Base-by-base conservation (phyloP, 2,329 filamentous ascomycete species). In the Aspergillus latus region DNA sequence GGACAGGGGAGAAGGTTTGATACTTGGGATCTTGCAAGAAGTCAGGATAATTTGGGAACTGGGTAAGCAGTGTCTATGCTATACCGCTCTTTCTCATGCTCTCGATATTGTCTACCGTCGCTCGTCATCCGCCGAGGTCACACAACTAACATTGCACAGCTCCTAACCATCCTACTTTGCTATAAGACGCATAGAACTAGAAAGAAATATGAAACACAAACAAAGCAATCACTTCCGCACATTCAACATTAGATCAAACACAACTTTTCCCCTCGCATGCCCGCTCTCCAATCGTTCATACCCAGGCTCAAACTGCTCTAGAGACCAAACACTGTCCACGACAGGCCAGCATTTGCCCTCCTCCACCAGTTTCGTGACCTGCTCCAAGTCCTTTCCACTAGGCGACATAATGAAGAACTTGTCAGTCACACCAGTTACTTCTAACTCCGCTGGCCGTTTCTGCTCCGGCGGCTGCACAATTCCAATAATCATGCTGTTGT, bases 351-450 rank as follows among this genome's bases (percentile, higher is more conserved):
- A 74, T 47, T 68, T 68, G 2, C 70, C 72, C 39, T 64, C 60
- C 21, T 79, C 75, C 16, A 79, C 64, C 62, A 77, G 58, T 47
- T 64, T 65, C 1, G 75, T 73, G 21, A 80, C 69, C 48, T 68
- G 63, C 37, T 60, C 63, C 50, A 79, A 59, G 40, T 78, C 69
- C 10, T 59, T 59, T 15, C 74, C 69, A 50, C 65, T 66, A 2
- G 76, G 65, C 34, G 72, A 58, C 64, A 79, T 76, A 26, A 80
- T 69, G 52, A 78, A 80, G 62, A 76, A 80, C 8, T 69, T 37
- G 50, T 69, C 70, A 37, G 62, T 62, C 2, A 78, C 68, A 47
- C 59, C 62, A 10, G 69, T 60, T 5, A 52, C 56, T 1, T 48
- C 54, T 37, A 60, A 63, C 6, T 59, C 67, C 8, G 52, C 62